A percentile compares a stretch with the other conserved stretches of the same genome.
Conservation (phyloP, 1,139 yeast species). For the Geotrichum candidum region DNA sequence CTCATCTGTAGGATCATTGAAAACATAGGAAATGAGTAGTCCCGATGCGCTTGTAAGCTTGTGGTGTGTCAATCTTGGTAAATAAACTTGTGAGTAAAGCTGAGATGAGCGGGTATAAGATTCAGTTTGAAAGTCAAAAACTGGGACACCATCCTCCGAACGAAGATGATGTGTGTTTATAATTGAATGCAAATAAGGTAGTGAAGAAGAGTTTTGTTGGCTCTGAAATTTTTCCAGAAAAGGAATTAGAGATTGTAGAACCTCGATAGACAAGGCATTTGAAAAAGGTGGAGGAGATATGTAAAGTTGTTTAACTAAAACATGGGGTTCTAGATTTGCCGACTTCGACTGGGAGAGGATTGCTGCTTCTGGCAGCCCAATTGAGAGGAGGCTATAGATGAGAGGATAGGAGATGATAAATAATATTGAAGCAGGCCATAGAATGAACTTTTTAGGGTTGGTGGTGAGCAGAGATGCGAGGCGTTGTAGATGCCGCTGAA, state of each 20-base stretch:
- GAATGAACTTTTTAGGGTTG: conserved; percentile 41
- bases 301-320: conserved; percentile 34
- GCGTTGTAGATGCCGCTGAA: conserved; percentile 17
- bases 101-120: not conserved
- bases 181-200: conserved; percentile 17
- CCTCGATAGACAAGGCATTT: conserved; percentile 5
- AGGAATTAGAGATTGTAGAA: conserved; percentile 12
- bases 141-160: not conserved
- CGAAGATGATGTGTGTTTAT: not conserved
- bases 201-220: not conserved
- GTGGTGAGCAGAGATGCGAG: conserved; percentile 13
- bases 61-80: conserved; percentile 7
- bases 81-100: conserved; percentile 4
- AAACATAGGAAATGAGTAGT: conserved; percentile 22
- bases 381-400: conserved; percentile 33
- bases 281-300: conserved; percentile 29
- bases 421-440: conserved; percentile 47
- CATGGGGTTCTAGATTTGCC: conserved; percentile 11
- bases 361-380: conserved; percentile 17
- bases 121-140: not conserved
- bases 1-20: conserved; percentile 11
- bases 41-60: conserved; percentile 19
- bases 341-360: conserved; percentile 8
- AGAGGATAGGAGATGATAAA: conserved; percentile 52
- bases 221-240: conserved; percentile 12